Evolutionary conservation across 2,329 filamentous ascomycete genomes (phyloP).

Genomic region (Aspergillus felis): DNA sequence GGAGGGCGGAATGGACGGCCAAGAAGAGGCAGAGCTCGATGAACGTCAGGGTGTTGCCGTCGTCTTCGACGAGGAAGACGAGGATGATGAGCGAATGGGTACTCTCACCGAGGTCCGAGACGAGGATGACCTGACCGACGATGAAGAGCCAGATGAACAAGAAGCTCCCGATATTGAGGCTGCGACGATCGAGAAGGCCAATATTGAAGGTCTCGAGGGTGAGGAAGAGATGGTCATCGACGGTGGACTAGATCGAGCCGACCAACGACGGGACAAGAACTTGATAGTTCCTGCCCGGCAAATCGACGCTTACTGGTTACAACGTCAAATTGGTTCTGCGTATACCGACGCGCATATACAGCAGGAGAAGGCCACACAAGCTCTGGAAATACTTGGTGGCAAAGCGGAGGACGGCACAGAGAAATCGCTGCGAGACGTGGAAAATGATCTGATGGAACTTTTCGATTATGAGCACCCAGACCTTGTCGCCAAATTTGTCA

Average conservation of each 20-base stretch:
- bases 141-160: constrained; percentile 66
- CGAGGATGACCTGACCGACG: constrained; percentile 70
- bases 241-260: constrained; percentile 49
- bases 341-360: constrained; percentile 91
- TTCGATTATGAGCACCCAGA: constrained; percentile 98
- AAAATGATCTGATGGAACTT: constrained; percentile 97
- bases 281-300: constrained; percentile 73
- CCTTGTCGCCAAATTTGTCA: constrained; percentile 82
- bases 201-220: constrained; percentile 41
- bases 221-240: constrained; percentile 83
- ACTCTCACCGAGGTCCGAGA: constrained; percentile 84
- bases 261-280: constrained; percentile 44
- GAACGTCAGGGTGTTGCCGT: constrained; percentile 96
- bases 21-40: constrained; percentile 73
- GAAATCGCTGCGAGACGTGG: constrained; percentile 83
- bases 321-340: constrained; percentile 81
- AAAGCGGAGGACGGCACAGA: constrained; percentile 71
- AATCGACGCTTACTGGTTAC: constrained; percentile 96
- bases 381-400: constrained; percentile 76
- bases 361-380: constrained; percentile 84
- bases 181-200: constrained; percentile 30
- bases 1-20: constrained; percentile 63
- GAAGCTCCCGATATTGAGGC: constrained; percentile 53
- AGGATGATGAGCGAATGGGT: constrained; percentile 74
- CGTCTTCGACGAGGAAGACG: constrained; percentile 89